Evolutionary conservation across 2,329 filamentous ascomycete genomes (phyloP).

Genomic region (Parastagonospora avenae): DNA sequence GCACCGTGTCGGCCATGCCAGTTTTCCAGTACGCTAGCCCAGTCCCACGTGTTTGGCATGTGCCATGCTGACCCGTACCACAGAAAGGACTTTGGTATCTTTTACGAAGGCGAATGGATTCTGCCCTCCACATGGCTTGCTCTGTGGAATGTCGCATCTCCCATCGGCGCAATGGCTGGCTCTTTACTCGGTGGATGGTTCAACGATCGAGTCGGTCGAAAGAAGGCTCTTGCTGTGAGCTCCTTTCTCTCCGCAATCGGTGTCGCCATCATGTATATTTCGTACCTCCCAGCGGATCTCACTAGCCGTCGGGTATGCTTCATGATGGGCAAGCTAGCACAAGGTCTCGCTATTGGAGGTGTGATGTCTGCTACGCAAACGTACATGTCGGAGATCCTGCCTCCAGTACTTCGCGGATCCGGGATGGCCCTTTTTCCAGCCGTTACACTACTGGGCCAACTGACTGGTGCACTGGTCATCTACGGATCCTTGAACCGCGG

Average conservation of each 20-base stretch:
- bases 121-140: conserved; percentile 36
- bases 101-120: conserved; percentile 33
- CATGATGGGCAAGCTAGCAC: conserved; percentile 53
- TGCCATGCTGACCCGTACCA: background rate
- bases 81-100: conserved; percentile 32
- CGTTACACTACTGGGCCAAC: conserved; percentile 56
- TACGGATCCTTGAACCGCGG: conserved; percentile 37
- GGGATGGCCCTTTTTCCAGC: conserved; percentile 57
- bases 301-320: conserved; percentile 43
- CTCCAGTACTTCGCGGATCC: conserved; percentile 53
- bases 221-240: conserved; percentile 23
- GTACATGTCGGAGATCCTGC: conserved; percentile 59
- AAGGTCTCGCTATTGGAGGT: conserved; percentile 54
- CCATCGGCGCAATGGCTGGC: conserved; percentile 35
- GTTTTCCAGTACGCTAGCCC: conserved; percentile 29
- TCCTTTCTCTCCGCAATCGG: conserved; percentile 35
- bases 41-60: background rate
- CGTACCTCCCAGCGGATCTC: conserved; percentile 29
- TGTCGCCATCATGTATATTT: conserved; percentile 37
- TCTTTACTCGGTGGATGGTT: conserved; percentile 32
- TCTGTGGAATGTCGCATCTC: conserved; percentile 33
- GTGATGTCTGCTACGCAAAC: conserved; percentile 49
- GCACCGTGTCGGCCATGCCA: conserved; percentile 36
- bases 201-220: conserved; percentile 33
- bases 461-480: conserved; percentile 51